Percentiles rank a stretch among this genome's conserved stretches.
phyloP scores from a whole-genome alignment of 257 asterid genomes.

The Nicotiana paniculata region DNA sequence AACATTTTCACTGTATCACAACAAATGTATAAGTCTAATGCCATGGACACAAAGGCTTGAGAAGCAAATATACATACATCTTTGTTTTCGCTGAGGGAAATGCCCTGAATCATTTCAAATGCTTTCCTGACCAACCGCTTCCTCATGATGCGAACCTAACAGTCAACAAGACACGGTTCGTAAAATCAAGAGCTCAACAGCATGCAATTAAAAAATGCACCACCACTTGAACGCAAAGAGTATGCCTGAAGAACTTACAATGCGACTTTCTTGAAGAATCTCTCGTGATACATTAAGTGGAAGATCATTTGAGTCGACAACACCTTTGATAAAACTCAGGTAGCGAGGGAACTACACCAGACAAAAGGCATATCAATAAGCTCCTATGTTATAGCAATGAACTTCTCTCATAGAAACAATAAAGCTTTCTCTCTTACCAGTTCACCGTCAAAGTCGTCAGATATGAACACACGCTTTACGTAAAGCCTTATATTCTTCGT shows the following conservation, averaged over 20 bases:
- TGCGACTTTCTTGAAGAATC: constrained; percentile 97
- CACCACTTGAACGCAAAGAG: background rate
- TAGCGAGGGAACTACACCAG: constrained; percentile 85
- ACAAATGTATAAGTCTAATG: background rate
- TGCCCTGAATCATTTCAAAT: constrained; percentile 94
- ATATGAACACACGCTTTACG: constrained; percentile 91
- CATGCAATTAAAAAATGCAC: background rate
- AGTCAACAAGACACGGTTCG: background rate
- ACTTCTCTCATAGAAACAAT: background rate
- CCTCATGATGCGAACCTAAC: constrained; percentile 88
- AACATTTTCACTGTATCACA: background rate
- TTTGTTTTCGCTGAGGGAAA: constrained; percentile 74
- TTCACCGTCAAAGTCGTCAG: constrained; percentile 98
- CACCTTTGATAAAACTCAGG: constrained; percentile 94
- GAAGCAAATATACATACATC: constrained; percentile 39
- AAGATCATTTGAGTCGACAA: constrained; percentile 96
- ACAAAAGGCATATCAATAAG: constrained; percentile 1
- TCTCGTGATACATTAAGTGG: constrained; percentile 97
- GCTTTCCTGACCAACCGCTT: constrained; percentile 99
- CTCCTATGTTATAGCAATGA: background rate
- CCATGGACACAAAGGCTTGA: background rate
- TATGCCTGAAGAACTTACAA: constrained; percentile 49
- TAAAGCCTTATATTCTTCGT: constrained; percentile 89
- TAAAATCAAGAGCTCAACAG: constrained; percentile 7
- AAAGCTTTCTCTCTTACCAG: constrained; percentile 59